Evolutionary conservation across 768 basidiomycete genomes (phyloP), one percentile per base, ranked within the genome.

Genomic region (Ramaria rubella): DNA sequence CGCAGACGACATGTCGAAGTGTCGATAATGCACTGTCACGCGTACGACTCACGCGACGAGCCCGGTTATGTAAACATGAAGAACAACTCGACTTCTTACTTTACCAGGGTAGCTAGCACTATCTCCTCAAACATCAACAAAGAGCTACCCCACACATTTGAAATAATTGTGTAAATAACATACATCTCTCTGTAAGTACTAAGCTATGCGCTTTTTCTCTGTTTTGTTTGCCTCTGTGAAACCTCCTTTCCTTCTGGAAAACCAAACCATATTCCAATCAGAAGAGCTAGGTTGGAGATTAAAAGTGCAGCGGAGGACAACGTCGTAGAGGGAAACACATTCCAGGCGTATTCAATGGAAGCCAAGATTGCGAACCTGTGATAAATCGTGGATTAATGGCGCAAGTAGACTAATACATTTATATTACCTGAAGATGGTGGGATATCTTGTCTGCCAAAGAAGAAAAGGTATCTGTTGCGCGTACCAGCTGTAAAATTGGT

Each of bases 401-500:
- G 49, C 17, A 50, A 57, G 26, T 46, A 15, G 57, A 12, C 11
- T 12, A 62, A 27, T 29, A n/a, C 36, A 23, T 60, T 49, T 38
- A 58, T 45, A 71, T 80, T 59, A 89, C 90, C 82, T 87, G 34
- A 87, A 17, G 26, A 72, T 27, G 14, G 79, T 48, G 15, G 87
- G 86, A 67, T 81, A 88, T 52, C 71, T 76, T 4, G 87, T 86
- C 66, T 82, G 82, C 79, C 84, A 94, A 3, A 81, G 73, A 27
- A 98, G 69, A 65, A 94, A 85, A 1, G 95, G 92, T 31, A 95
- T 68, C 63, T 94, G 91, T 56, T 90, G 86, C 9, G 87, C 90
- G 67, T 97, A 97, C 96, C 96, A 99, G 5, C 90, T 85, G 69
- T 96, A 96, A 70, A 99, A 99, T 63, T 99, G 96, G 67, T 97